Base-by-base conservation (phyloP, 345 rosid species). In the Citrus inodora region DNA sequence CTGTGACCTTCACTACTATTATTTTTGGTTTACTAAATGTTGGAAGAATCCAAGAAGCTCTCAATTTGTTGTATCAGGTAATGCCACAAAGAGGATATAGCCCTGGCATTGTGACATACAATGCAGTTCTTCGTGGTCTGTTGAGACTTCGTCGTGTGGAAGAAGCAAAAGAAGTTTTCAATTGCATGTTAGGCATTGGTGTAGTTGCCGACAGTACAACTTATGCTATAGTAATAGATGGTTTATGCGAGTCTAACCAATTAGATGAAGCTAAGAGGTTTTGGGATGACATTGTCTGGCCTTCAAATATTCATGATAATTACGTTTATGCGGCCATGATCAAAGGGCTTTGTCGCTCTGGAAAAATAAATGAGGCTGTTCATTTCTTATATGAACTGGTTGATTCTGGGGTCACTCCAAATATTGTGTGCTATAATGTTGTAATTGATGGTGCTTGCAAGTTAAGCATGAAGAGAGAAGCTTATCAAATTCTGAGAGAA, bases 281-380 rank as follows among this genome's bases (percentile, higher is more conserved):
- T 38, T 93, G 97, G 98, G 92, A 92, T 62, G 92, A 86, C 77
- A 87, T 90, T 75, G 81, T 92, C 75, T 93, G 97, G 97, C 95
- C 97, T 9, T 94, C 97, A 30, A 87, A 87, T 70, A 73, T 82
- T 73, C 95, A 94, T 73, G 97, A 94, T 83, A 73, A 83, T 56
- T 90, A 76, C 65, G 97, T 93, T 75, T 95, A 95, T 80, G 88
- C 98, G 27, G 92, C 93, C 17, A 79, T 95, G 74, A 88, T 93
- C 28, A 93, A 92, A 85, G 98, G 98, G 68, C 90, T 93, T 76
- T 93, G 92, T 76, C 76, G 69, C 53, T 83, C 68, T 4, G 90
- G 88, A 68, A 84, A 82, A 75, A 74, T 86, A 71, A 79, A 82
- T n/a, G 94, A 89, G 74, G 95, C 97, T 67, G 88, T 89, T 32